Evolutionary conservation across 257 asterid genomes (phyloP).

Genomic region (Plantago major): DNA sequence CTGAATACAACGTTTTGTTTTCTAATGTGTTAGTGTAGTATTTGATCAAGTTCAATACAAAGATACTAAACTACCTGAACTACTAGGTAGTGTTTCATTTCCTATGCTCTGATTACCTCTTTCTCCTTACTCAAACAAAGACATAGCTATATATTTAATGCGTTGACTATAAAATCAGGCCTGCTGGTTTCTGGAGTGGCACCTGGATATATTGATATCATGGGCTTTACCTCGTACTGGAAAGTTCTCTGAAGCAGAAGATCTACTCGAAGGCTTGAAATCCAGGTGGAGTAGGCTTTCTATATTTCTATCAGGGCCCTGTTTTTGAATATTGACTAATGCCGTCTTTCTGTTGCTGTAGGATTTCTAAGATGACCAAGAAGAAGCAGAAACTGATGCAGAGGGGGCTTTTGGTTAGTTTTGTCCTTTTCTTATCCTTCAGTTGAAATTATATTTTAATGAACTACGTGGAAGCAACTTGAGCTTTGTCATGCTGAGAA

Average conservation of each 20-base stretch:
- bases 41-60: too few relatives aligned
- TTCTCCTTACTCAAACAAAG: too few relatives aligned
- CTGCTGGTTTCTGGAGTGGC: conserved; percentile 90
- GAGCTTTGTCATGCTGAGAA: too few relatives aligned
- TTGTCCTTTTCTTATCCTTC: conserved; percentile 13
- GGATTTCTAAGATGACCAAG: conserved; percentile 62
- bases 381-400: conserved; percentile 66
- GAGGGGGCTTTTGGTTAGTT: conserved; percentile 54
- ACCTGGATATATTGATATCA: conserved; percentile 72
- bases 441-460: too few relatives aligned
- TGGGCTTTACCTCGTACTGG: conserved; percentile 68
- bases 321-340: background rate
- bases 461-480: too few relatives aligned
- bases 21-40: too few relatives aligned
- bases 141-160: conserved; percentile 5
- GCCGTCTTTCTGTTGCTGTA: conserved; percentile 25
- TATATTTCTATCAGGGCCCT: background rate
- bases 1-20: background rate
- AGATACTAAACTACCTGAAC: too few relatives aligned
- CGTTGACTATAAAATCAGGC: conserved; percentile 36
- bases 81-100: too few relatives aligned
- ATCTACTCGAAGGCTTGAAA: conserved; percentile 59
- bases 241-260: conserved; percentile 56
- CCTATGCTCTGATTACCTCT: too few relatives aligned
- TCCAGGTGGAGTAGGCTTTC: conserved; percentile 43